phyloP scores from a whole-genome alignment of 257 asterid species.

The Coffea canephora region DNA sequence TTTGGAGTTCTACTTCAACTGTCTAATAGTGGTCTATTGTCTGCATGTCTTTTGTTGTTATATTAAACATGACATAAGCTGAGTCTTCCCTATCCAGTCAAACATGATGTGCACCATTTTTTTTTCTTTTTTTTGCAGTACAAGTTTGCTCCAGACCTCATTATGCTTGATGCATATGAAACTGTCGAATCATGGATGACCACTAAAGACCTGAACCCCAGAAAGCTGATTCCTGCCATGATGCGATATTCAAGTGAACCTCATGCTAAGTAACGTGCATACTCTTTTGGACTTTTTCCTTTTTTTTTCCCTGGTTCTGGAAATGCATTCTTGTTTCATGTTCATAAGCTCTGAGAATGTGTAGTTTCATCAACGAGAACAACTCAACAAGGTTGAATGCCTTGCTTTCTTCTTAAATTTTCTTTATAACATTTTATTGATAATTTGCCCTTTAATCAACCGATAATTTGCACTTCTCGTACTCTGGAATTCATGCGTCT shows the following conservation, averaged over 20 bases:
- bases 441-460: background rate
- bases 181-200: conserved; percentile 99
- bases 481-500: background rate
- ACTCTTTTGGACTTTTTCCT: conserved; percentile 23
- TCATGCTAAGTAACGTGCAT: conserved; percentile 76
- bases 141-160: conserved; percentile 95
- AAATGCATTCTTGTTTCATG: background rate
- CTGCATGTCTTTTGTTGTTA: conserved; percentile 12
- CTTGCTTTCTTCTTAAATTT: background rate
- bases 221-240: conserved; percentile 98
- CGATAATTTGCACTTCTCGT: background rate
- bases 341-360: background rate
- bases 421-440: too few species aligned
- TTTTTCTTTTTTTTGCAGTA: conserved; percentile 61
- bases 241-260: conserved; percentile 98
- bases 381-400: background rate
- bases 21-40: conserved; percentile 11
- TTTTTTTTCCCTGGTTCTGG: conserved; percentile 1
- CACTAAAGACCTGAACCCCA: conserved; percentile 78
- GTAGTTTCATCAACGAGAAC: background rate
- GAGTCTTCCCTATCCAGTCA: conserved; percentile 18
- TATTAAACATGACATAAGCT: conserved; percentile 11
- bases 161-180: conserved; percentile 98
- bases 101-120: conserved; percentile 18
- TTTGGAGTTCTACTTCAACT: conserved; percentile 25